Base-by-base conservation (phyloP, 75 land plant genomes). In the Pinus taeda region DNA sequence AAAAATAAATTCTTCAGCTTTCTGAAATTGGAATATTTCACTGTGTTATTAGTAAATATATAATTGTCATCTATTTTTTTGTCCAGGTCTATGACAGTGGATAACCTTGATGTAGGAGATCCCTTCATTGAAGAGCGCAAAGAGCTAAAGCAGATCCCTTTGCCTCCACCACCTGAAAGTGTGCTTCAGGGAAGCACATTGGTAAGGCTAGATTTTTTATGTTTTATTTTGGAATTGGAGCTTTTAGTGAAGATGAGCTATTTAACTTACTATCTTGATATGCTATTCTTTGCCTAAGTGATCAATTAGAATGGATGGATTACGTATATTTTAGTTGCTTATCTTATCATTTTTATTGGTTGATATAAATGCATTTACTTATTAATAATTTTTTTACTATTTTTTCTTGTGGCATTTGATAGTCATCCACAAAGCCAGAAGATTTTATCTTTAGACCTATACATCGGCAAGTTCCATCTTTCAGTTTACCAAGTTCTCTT, bases 101-200 rank as follows among this genome's bases (percentile, higher is more conserved):
- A 82, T 62, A 82, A 80, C 45, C 75, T 82, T 13, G 71, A 60
- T 56, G 65, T 76, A 29, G 78, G 72, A n/a, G 84, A 82, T 26
- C 29, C 74, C 29, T 39, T 45, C 57, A 53, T 74, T 29, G 83
- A 79, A 75, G 84, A 82, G 56, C 26, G 62, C 4, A 15, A 57
- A 26, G 74, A 82, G 60, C 15, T 59, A 39, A 82, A 82, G 59
- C 76, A 64, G 17, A 70, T 59, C 1, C 69, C 83, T 24, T 63
- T 82, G 76, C 78, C 84, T 81, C 83, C 84, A 30, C 84, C 84
- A 20, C 84, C 84, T 57, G 83, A 63, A 58, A 82, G 84, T 81
- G 73, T 82, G 6, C 83, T 82, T 17, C 65, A 74, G 45, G 83
- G 84, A 57, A 79, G 75, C 66, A 73, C 74, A 56, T 71, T 56